A percentile compares a stretch with the other conserved stretches of the same genome.
These are phyloP conservation scores for Gossypium thurberi DNA, from an alignment of 345 rosid genomes.

Conservation along the genomic window DNA sequence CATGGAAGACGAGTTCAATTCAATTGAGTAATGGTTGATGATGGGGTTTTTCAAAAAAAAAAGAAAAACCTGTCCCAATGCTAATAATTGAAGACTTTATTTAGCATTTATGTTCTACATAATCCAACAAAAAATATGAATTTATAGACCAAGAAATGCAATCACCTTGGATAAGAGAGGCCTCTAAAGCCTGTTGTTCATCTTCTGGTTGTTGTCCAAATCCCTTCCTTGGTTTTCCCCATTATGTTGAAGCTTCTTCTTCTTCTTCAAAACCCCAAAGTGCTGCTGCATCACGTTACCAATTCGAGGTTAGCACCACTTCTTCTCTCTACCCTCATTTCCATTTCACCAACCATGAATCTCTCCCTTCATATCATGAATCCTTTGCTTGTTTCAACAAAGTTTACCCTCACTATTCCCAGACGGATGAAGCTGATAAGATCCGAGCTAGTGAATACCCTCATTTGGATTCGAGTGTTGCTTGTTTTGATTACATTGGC, in stretches of 20 bases:
- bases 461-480: constrained; percentile 47
- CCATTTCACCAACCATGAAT: constrained; percentile 76
- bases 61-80: not conserved
- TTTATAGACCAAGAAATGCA: constrained; percentile 25
- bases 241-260: not conserved
- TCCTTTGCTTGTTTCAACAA: constrained; percentile 41
- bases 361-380: constrained; percentile 57
- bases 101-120: not conserved
- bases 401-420: constrained; percentile 47
- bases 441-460: constrained; percentile 55
- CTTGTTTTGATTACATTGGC: constrained; percentile 55
- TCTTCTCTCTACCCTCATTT: constrained; percentile 34
- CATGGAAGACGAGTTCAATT: constrained; percentile 3
- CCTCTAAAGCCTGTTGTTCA: constrained; percentile 37
- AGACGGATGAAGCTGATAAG: constrained; percentile 47
- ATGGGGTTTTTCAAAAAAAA: not conserved
- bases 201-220: constrained; percentile 42
- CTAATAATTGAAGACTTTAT: not conserved
- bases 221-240: constrained; percentile 34
- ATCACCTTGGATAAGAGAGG: constrained; percentile 38
- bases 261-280: not conserved
- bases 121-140: not conserved
- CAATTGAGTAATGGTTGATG: not conserved
- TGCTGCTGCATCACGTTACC: constrained; percentile 31
- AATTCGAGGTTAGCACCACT: constrained; percentile 39